Percentiles rank a stretch among this genome's conserved stretches.
phyloP scores from a whole-genome alignment of 352 stramenopile species.

The Phytophthora tubulina region DNA sequence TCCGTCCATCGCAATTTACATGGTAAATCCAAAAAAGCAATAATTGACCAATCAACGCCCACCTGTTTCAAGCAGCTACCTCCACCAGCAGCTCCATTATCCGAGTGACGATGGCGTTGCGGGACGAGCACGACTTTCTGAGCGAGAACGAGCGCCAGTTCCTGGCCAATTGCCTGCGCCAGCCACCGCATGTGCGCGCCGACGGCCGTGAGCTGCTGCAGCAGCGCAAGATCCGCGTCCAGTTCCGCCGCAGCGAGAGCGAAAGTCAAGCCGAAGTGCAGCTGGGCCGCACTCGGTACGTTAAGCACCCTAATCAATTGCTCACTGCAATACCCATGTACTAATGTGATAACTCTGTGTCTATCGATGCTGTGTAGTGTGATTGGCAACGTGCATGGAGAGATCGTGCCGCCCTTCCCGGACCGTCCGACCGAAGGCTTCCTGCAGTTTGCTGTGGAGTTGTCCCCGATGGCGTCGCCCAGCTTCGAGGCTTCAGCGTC shows the following conservation, averaged over 20 bases:
- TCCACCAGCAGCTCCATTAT: conserved; percentile 24
- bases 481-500: conserved; percentile 69
- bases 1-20: conserved; percentile 57
- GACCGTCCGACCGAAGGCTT: conserved; percentile 90
- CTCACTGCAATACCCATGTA: background rate
- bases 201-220: conserved; percentile 85
- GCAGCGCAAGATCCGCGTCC: conserved; percentile 84
- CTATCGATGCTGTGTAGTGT: conserved; percentile 47
- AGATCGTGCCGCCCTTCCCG: conserved; percentile 89
- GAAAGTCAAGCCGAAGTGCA: conserved; percentile 86
- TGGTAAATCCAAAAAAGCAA: background rate
- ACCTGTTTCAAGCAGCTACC: background rate
- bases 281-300: conserved; percentile 77
- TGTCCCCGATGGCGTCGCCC: conserved; percentile 85
- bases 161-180: conserved; percentile 68
- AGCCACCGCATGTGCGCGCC: conserved; percentile 68
- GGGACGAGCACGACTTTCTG: conserved; percentile 78
- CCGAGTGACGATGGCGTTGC: conserved; percentile 51
- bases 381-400: conserved; percentile 82
- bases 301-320: background rate
- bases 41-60: conserved; percentile 33
- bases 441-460: conserved; percentile 85
- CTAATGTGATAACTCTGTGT: conserved; percentile 1
- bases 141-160: conserved; percentile 88
- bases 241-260: conserved; percentile 80